phyloP scores from a whole-genome alignment of 306 rosid species.

The Medicago arabica region DNA sequence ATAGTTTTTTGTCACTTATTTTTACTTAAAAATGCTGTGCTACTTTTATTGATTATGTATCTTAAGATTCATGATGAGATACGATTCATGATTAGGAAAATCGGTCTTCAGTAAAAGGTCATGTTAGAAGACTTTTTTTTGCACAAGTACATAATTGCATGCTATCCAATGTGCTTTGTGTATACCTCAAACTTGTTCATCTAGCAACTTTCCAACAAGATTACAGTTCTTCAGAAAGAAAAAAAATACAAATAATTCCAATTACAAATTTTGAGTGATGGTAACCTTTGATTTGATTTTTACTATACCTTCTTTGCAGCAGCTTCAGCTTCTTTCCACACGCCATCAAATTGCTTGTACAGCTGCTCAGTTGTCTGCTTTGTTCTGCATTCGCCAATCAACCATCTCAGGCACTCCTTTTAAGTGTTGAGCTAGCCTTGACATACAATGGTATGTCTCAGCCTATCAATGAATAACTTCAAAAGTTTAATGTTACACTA shows the following conservation, averaged over 20 bases:
- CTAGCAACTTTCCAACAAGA: background rate
- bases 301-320: conserved; percentile 77
- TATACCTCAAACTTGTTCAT: conserved; percentile 4
- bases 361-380: conserved; percentile 90
- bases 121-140: background rate
- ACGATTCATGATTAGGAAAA: background rate
- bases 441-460: conserved; percentile 98
- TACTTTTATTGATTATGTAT: background rate
- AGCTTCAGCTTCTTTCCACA: conserved; percentile 87
- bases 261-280: background rate
- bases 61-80: background rate
- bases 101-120: background rate
- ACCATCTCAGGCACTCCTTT: conserved; percentile 86
- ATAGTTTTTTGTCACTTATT: background rate
- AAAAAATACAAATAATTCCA: background rate
- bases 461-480: conserved; percentile 55
- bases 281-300: conserved; percentile 32
- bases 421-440: conserved; percentile 83
- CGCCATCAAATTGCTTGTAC: conserved; percentile 89
- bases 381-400: conserved; percentile 96
- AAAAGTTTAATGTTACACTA: conserved; percentile 31
- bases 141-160: conserved; percentile 5
- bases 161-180: conserved; percentile 21
- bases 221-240: background rate
- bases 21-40: background rate